Evolutionary conservation across 495 filamentous ascomycete genomes (phyloP).

Genomic region (Apiosordaria backusii): DNA sequence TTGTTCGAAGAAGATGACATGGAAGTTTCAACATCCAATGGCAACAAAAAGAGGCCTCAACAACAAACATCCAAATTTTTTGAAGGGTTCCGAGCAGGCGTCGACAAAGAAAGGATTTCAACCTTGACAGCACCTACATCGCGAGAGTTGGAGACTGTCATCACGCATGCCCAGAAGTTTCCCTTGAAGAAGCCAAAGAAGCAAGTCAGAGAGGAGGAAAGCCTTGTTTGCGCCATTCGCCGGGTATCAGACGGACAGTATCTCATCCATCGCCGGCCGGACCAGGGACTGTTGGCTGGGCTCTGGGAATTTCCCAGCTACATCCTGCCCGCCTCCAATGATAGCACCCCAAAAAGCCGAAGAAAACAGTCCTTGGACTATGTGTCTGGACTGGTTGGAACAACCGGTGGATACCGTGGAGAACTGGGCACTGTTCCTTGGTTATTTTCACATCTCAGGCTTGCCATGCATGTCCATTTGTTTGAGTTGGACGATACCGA

Average conservation of each 20-base stretch:
- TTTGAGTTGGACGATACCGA: constrained; percentile 30
- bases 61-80: background rate
- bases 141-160: constrained; percentile 38
- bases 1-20: background rate
- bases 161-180: constrained; percentile 40
- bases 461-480: constrained; percentile 46
- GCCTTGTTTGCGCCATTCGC: constrained; percentile 42
- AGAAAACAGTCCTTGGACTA: constrained; percentile 25
- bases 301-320: constrained; percentile 47
- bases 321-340: constrained; percentile 24
- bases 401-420: constrained; percentile 4
- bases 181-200: constrained; percentile 42
- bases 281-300: constrained; percentile 43
- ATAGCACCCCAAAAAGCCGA: constrained; percentile 23
- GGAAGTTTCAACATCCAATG: background rate
- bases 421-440: constrained; percentile 43
- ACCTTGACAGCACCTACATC: background rate
- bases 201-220: constrained; percentile 42
- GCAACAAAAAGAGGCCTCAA: background rate
- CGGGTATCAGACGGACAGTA: constrained; percentile 34
- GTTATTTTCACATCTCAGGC: constrained; percentile 46
- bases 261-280: constrained; percentile 41
- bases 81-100: background rate
- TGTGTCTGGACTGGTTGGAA: constrained; percentile 20
- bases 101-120: background rate